Conservation (phyloP, 345 rosid species). For the Eucalyptus cloeziana region DNA sequence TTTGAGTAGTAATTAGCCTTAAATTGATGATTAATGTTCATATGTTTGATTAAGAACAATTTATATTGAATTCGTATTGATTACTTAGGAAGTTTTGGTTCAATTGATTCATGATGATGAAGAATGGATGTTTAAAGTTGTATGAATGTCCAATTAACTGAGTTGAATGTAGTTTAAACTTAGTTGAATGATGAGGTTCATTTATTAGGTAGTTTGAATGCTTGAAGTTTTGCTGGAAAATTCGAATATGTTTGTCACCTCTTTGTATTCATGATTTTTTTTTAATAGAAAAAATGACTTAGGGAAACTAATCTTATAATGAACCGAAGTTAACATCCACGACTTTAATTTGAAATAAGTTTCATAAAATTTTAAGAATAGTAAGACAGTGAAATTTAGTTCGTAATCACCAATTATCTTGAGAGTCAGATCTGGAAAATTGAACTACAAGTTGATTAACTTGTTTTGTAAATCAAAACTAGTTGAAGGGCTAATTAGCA, state of each 20-base stretch:
- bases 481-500: neutral
- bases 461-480: neutral
- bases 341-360: too few relatives aligned
- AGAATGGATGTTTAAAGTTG: neutral
- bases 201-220: neutral
- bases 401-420: accelerated
- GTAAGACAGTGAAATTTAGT: neutral
- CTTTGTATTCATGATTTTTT: neutral
- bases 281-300: too few relatives aligned
- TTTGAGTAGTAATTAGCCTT: neutral
- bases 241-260: neutral
- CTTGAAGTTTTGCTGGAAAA: neutral
- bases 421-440: neutral
- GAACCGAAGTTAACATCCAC: neutral
- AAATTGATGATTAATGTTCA: neutral
- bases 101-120: neutral
- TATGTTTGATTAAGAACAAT: neutral
- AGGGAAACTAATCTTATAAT: neutral
- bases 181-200: neutral
- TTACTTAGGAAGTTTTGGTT: neutral
- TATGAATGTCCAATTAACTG: too few relatives aligned
- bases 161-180: too few relatives aligned
- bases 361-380: neutral
- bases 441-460: neutral
- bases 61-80: neutral